These are phyloP conservation scores for Globisporangium radiosum DNA, from an alignment of 352 stramenopile species.

Conservation along the genomic window DNA sequence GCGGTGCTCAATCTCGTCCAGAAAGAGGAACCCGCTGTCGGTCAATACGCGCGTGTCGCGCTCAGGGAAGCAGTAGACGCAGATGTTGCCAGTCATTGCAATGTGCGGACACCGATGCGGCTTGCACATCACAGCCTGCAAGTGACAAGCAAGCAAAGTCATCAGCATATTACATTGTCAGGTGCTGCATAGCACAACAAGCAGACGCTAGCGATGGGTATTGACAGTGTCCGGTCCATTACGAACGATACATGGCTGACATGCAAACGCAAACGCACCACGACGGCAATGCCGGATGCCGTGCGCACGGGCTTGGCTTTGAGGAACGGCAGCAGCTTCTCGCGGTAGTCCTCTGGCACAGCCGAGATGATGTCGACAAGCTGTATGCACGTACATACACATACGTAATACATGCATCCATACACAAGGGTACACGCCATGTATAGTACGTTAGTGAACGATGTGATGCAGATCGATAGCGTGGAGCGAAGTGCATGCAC, in stretches of 20 bases:
- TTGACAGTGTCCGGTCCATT: too few species aligned
- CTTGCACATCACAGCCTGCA: constrained; percentile 95
- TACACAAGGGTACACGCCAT: background rate
- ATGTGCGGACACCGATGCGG: constrained; percentile 97
- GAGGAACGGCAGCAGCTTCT: constrained; percentile 89
- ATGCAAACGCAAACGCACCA: constrained; percentile 29
- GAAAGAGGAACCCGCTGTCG: constrained; percentile 9
- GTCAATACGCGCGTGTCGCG: constrained; percentile 9
- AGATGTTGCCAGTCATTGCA: constrained; percentile 95
- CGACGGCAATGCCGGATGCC: constrained; percentile 92
- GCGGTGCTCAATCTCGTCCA: constrained; percentile 8
- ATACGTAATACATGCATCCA: background rate
- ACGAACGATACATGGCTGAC: background rate
- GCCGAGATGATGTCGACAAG: constrained; percentile 95
- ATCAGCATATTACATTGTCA: too few species aligned
- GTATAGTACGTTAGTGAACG: too few species aligned
- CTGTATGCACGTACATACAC: constrained; percentile 12
- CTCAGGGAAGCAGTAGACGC: constrained; percentile 74
- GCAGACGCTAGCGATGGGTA: too few species aligned
- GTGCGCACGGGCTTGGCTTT: constrained; percentile 95
- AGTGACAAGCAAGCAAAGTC: background rate
- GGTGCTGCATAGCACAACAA: too few species aligned
- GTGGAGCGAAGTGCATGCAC: constrained; percentile 10
- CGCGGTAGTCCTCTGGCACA: constrained; percentile 89
- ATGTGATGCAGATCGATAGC: too few species aligned